Conservation (phyloP, 1,139 yeast species). For the Kurtzmaniella quercitrusa region DNA sequence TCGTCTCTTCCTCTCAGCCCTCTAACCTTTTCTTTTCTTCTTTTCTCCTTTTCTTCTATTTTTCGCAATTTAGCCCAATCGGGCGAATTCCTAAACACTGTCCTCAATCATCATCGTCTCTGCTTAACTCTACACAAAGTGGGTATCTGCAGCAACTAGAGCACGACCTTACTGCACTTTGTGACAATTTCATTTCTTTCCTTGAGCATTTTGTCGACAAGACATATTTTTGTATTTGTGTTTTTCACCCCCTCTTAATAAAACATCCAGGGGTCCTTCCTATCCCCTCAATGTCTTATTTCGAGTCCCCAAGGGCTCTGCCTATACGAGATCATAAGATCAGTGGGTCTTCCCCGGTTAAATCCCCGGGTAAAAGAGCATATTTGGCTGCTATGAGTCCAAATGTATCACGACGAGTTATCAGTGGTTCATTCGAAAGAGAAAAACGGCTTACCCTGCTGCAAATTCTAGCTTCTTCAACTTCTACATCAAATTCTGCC, state of each 20-base stretch:
- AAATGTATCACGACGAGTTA: conserved; percentile 30
- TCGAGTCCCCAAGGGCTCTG: not conserved
- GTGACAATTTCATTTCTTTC: not conserved
- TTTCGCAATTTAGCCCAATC: conserved; percentile 1
- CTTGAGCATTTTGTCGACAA: not conserved
- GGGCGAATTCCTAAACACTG: conserved; percentile 1
- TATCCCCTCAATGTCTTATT: not conserved
- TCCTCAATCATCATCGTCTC: not conserved
- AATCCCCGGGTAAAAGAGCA: conserved; percentile 29
- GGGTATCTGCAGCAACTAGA: conserved; percentile 1
- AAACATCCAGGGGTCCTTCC: not conserved
- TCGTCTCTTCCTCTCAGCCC: not conserved
- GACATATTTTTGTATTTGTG: not conserved
- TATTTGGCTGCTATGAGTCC: conserved; percentile 41
- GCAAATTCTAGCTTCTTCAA: not conserved
- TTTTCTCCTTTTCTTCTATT: not conserved
- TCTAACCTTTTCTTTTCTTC: not conserved
- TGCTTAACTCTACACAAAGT: not conserved
- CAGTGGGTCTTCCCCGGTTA: not conserved
- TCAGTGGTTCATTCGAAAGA: conserved; percentile 17
- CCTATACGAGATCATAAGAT: not conserved
- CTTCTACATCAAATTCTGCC: conserved; percentile 6
- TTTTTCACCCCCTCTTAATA: not conserved
- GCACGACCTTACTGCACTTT: not conserved
- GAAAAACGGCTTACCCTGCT: not conserved